A percentile compares a stretch with the other conserved stretches of the same genome.
Conservation (phyloP, 164 flowering plant genomes). For the Nymphaea thermarum region DNA sequence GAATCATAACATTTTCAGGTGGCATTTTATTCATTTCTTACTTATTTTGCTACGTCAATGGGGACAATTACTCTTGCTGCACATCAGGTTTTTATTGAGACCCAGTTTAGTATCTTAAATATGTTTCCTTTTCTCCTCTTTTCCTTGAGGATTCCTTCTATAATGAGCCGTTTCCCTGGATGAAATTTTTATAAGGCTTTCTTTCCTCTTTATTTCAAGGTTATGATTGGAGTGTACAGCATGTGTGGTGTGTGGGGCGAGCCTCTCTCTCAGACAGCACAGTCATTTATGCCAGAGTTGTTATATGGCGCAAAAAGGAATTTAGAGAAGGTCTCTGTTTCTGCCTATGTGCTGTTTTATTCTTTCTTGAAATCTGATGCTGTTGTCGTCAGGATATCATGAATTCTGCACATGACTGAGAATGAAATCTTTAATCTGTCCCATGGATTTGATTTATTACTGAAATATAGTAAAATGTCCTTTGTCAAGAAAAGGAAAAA, state of each 20-base stretch:
- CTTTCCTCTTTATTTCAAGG: conserved; percentile 24
- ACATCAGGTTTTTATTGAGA: conserved; percentile 51
- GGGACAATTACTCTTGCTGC: conserved; percentile 57
- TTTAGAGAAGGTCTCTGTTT: conserved; percentile 52
- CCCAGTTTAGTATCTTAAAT: neutral
- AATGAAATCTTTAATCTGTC: too few relatives aligned
- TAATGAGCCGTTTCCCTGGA: too few relatives aligned
- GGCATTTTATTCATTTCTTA: conserved; percentile 62
- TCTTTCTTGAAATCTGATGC: too few relatives aligned
- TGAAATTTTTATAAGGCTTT: neutral
- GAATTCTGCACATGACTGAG: too few relatives aligned
- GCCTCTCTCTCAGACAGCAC: conserved; percentile 98
- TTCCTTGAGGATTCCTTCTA: too few relatives aligned
- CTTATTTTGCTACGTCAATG: conserved; percentile 78
- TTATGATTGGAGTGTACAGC: conserved; percentile 61
- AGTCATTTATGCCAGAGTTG: conserved; percentile 96
- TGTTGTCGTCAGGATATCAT: too few relatives aligned
- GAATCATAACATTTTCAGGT: conserved; percentile 25
- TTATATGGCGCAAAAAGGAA: conserved; percentile 57
- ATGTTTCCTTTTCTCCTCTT: neutral
- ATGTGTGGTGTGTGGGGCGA: conserved; percentile 91
- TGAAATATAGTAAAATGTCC: too few relatives aligned
- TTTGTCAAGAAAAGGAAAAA: too few relatives aligned
- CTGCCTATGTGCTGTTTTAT: too few relatives aligned
- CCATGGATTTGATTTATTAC: too few relatives aligned